Evolutionary conservation across 495 filamentous ascomycete genomes (phyloP).

Genomic region (Podospora bellae-mahoneyi): DNA sequence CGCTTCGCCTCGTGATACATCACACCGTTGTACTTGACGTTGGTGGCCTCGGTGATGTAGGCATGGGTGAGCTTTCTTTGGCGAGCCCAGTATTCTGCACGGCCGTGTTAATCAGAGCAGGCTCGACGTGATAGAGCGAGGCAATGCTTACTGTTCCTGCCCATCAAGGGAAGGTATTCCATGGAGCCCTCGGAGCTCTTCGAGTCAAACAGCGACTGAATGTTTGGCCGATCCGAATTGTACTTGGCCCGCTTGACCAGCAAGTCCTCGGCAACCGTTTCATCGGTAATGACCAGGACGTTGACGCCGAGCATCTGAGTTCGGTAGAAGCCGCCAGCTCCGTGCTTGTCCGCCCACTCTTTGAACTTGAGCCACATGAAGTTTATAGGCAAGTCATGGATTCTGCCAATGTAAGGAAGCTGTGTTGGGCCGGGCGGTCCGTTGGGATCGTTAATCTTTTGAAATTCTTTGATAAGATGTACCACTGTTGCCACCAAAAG

Average conservation of each 20-base stretch:
- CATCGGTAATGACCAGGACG: slow-evolving; percentile 50
- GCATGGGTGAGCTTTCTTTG: slow-evolving; percentile 40
- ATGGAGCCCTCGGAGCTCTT: slow-evolving; percentile 39
- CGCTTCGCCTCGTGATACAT: slow-evolving; percentile 43
- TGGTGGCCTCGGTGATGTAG: slow-evolving; percentile 39
- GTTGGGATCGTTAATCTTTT: slow-evolving; percentile 34
- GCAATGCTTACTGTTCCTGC: slow-evolving; percentile 28
- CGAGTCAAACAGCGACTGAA: slow-evolving; percentile 42
- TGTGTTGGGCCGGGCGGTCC: slow-evolving; percentile 38
- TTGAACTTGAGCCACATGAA: slow-evolving; percentile 52
- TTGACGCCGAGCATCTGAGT: slow-evolving; percentile 47
- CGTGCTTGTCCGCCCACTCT: slow-evolving; percentile 50
- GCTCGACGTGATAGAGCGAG: neutral
- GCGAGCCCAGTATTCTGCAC: slow-evolving; percentile 36
- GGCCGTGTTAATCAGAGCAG: neutral
- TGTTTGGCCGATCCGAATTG: slow-evolving; percentile 46
- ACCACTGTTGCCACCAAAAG: slow-evolving; percentile 25
- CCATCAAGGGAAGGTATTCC: slow-evolving; percentile 45
- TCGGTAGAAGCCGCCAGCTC: slow-evolving; percentile 43
- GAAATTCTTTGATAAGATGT: slow-evolving; percentile 32
- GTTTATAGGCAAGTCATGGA: slow-evolving; percentile 47
- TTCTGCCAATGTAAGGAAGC: slow-evolving; percentile 42
- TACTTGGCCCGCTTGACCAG: slow-evolving; percentile 46
- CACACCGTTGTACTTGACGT: slow-evolving; percentile 35
- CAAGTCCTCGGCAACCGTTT: slow-evolving; percentile 52